Conservation (phyloP, 441 rosid species). For the Erodium moschatum region DNA sequence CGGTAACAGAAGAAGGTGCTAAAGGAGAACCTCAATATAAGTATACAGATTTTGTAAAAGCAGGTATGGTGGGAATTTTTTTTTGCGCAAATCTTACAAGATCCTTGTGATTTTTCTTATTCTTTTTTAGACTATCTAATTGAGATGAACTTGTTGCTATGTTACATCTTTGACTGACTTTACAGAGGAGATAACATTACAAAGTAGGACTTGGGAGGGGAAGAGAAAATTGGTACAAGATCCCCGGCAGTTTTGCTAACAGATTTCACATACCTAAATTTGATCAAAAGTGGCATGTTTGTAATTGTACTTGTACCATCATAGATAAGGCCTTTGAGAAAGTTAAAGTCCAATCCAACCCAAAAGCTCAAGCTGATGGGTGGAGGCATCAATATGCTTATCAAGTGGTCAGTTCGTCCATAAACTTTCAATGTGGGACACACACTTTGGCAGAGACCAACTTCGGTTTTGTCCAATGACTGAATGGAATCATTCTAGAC, state of each 20-base stretch:
- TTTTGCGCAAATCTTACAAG: conserved; percentile 11
- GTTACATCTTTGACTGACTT: not conserved
- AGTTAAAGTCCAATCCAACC: too few relatives aligned
- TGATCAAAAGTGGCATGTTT: not conserved
- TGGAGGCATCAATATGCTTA: too few relatives aligned
- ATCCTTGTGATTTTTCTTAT: conserved; percentile 6
- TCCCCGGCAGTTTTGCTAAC: not conserved
- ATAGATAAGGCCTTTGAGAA: not conserved
- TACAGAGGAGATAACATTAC: not conserved
- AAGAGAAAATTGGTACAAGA: not conserved
- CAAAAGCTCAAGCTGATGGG: too few relatives aligned
- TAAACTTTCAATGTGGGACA: too few relatives aligned
- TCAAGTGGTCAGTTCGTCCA: too few relatives aligned
- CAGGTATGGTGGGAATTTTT: conserved; percentile 49
- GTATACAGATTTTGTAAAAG: conserved; percentile 91
- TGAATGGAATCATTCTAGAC: not conserved
- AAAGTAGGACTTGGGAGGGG: not conserved
- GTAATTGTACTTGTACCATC: not conserved
- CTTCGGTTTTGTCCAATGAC: not conserved
- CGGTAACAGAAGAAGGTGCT: conserved; percentile 88
- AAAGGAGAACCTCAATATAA: conserved; percentile 97
- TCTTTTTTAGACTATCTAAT: not conserved
- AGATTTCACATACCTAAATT: not conserved
- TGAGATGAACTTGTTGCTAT: not conserved
- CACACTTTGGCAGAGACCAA: too few relatives aligned